Evolutionary conservation across 2,329 filamentous ascomycete species (phyloP).

Genomic region (Colletotrichum spinosum): DNA sequence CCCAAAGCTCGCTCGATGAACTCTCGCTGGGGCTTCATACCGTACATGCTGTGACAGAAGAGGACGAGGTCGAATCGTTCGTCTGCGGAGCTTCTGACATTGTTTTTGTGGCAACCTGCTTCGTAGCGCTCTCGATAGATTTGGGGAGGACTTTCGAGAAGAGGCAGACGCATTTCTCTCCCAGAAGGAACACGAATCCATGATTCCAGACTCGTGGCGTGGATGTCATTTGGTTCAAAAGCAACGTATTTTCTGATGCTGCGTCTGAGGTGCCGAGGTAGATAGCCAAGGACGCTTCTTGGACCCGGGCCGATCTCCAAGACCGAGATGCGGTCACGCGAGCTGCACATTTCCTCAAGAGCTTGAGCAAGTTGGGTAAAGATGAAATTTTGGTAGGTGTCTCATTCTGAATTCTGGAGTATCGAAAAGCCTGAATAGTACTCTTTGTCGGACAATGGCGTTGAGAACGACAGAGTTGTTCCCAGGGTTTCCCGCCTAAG

Average conservation of each 20-base stretch:
- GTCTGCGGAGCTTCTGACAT: conserved; percentile 34
- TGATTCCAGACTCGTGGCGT: conserved; percentile 56
- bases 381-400: conserved; percentile 62
- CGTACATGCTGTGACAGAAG: conserved; percentile 75
- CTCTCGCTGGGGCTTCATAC: conserved; percentile 61
- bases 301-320: conserved; percentile 72
- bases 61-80: conserved; percentile 66
- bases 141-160: conserved; percentile 50
- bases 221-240: conserved; percentile 63
- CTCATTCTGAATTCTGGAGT: conserved; percentile 46
- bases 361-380: conserved; percentile 59
- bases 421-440: conserved; percentile 62
- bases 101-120: conserved; percentile 42
- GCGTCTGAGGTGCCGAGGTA: conserved; percentile 55
- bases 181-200: conserved; percentile 49
- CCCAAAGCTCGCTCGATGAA: conserved; percentile 59
- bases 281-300: conserved; percentile 61
- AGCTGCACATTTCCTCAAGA: conserved; percentile 54
- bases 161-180: conserved; percentile 51
- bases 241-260: conserved; percentile 64
- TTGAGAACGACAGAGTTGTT: too few relatives aligned
- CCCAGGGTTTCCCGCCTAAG: too few relatives aligned
- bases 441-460: conserved; percentile 57
- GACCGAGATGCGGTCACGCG: conserved; percentile 58
- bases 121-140: conserved; percentile 55